Base-by-base conservation (phyloP, 2,329 filamentous ascomycete genomes). In the Nemania serpens region DNA sequence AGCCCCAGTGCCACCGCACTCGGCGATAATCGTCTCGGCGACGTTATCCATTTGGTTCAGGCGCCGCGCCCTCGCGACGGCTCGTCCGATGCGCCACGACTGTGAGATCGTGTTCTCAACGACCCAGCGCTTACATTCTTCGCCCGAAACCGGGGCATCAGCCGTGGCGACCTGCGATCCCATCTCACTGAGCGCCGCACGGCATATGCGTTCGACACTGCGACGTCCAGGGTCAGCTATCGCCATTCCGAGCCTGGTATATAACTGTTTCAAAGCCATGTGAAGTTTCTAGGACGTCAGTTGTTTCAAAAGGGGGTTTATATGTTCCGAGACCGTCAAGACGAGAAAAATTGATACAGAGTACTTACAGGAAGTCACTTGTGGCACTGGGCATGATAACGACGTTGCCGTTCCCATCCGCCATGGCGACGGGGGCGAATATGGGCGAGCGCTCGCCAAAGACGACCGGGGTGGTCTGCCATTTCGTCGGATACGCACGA, bases 11-110 rank as follows among this genome's bases (percentile, higher is more conserved):
- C 85, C 85, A 4, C 85, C 85, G 33, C 82, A 83, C 69, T 86
- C 84, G 0, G 81, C 77, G 15, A 88, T 78, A 61, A 88, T 87
- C 2, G 77, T 77, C 71, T 87, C 83, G 0, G 84, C 84, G 2
- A 88, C 82, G 12, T 73, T 79, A 15, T 82, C 81, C 1, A 86
- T 73, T 5, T 78, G 78, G 59, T 84, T 86, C 9, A 74, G 76
- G 22, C 74, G 73, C 25, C 81, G 75, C 2, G 83, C 82, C 39
- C 76, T 74, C 12, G 80, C 82, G 25, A 88, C 85, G 6, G 83
- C 84, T 3, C 86, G 78, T 0, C 87, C 86, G 33, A 89, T 88
- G 20, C 81, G 76, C 83, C 81, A 86, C 0, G 80, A 79, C 59
- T 82, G 81, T 1, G 81, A 84, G 11, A 82, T 73, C 0, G 81